Evolutionary conservation across 2,329 filamentous ascomycete genomes (phyloP), one percentile per base, ranked within the genome.

Genomic region (Beauveria scarabaeidicola): DNA sequence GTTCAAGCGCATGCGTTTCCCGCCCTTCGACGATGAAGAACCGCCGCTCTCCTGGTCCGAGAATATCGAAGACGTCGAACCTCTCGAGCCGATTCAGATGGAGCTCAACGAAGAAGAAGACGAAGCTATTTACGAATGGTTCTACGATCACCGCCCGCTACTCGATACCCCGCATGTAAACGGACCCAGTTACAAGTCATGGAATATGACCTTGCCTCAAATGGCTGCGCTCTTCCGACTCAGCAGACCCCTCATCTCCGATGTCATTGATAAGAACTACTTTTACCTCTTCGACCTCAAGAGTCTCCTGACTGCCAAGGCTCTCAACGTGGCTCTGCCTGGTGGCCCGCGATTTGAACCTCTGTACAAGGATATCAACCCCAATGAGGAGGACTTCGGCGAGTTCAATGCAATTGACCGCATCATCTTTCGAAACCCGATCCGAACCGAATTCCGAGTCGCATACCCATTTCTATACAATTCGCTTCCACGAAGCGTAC

Each of bases 321-420:
- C 94, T 0, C 79, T 99, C 47, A 99, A 99, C 66, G 93, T 99
- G 56, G 93, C 95, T 10, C 90, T 99, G 58, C 94, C 94, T n/a
- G 94, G 94, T 70, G 95, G 94, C 10, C 94, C 94, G 62, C 87
- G 94, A 32, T 99, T 99, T 64, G 94, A 99, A 74, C 94, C 94
- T 25, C 74, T 99, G 21, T 99, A 97, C 80, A 99, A 99, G 75
- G 94, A 99, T 68, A 92, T 99, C 62, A 92, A 99, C 72, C 94
- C 94, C 2, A 99, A 99, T 67, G 93, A 97, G 66, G 94, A 99
- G 73, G 94, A 99, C 70, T 99, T 99, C 74, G 94, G 94, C 74
- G 94, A 99, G 74, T 99, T 99, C 81, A 99, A 99, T 70, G 94
- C 94, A 38, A 99, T 99, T 67, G 94, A 99, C 69, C 90, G 95